Conservation (phyloP, 768 basidiomycete species). For the Pisolithus sp. region DNA sequence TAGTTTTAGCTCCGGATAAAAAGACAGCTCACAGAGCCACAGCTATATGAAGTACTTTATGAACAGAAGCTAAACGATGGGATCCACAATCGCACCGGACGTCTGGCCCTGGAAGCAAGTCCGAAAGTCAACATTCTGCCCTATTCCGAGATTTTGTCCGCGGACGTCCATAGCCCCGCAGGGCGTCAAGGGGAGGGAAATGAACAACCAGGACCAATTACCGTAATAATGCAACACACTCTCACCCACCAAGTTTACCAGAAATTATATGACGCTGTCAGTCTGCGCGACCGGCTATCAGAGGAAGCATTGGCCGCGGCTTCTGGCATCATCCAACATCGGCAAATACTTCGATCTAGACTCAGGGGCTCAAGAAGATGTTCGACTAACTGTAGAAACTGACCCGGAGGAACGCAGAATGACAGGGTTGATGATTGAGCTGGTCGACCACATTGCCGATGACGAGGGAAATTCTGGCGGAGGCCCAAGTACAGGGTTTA, state of each 20-base stretch:
- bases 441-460: not conserved
- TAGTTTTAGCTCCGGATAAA: not conserved
- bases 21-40: not conserved
- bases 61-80: conserved; percentile 41
- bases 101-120: conserved; percentile 3
- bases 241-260: conserved; percentile 28
- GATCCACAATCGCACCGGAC: conserved; percentile 31
- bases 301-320: conserved; percentile 38
- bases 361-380: not conserved
- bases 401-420: not conserved
- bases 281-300: conserved; percentile 54
- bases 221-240: conserved; percentile 32
- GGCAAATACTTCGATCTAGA: conserved; percentile 33
- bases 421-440: conserved; percentile 5
- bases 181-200: not conserved
- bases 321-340: conserved; percentile 35
- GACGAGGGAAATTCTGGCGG: not conserved
- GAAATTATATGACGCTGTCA: conserved; percentile 38
- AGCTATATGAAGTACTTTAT: conserved; percentile 48
- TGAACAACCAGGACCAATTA: conserved; percentile 2
- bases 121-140: conserved; percentile 33
- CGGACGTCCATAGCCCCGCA: conserved; percentile 10
- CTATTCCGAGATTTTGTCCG: conserved; percentile 32
- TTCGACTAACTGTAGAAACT: conserved; percentile 7
- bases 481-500: conserved; percentile 6